These are phyloP conservation scores for Aspergillus brunneoviolaceus DNA, from an alignment of 2,329 filamentous ascomycete species.

Conservation along the genomic window DNA sequence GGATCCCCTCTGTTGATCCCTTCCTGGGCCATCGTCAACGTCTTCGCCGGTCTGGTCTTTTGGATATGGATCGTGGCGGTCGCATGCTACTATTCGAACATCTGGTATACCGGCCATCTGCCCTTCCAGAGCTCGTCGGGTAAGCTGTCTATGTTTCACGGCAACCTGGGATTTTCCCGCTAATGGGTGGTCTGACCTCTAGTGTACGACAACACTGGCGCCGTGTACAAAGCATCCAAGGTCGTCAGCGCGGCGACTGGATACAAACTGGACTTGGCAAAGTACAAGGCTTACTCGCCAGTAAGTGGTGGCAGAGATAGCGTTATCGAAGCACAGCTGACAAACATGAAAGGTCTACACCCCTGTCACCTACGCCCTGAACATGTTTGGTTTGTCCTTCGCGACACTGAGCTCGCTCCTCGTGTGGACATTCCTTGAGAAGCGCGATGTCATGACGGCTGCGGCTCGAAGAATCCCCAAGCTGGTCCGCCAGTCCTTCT, in stretches of 20 bases:
- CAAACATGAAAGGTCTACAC: slow-evolving; percentile 22
- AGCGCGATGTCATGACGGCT: slow-evolving; percentile 18
- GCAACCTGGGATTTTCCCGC: not conserved
- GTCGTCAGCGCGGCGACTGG: slow-evolving; percentile 56
- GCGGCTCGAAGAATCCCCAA: slow-evolving; percentile 3
- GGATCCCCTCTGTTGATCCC: slow-evolving; percentile 60
- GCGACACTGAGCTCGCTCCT: slow-evolving; percentile 58
- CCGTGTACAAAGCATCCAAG: slow-evolving; percentile 60
- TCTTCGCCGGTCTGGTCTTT: slow-evolving; percentile 61
- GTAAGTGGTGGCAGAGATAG: slow-evolving; percentile 47
- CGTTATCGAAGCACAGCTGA: slow-evolving; percentile 49
- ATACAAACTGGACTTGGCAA: slow-evolving; percentile 60
- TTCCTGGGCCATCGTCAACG: slow-evolving; percentile 69
- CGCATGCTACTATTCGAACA: slow-evolving; percentile 62
- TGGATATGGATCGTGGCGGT: slow-evolving; percentile 61
- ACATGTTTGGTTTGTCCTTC: slow-evolving; percentile 59
- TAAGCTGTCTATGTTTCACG: slow-evolving; percentile 1
- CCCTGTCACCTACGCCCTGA: slow-evolving; percentile 28
- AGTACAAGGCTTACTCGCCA: slow-evolving; percentile 64
- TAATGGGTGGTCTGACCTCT: not conserved
- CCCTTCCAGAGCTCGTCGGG: slow-evolving; percentile 51
- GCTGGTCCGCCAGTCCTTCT: not conserved
- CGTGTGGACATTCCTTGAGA: slow-evolving; percentile 27
- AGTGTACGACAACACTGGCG: slow-evolving; percentile 68
- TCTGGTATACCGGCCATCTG: slow-evolving; percentile 63